Evolutionary conservation across 1,284 basidiomycete genomes (phyloP).

Genomic region (Stereum hirsutum): DNA sequence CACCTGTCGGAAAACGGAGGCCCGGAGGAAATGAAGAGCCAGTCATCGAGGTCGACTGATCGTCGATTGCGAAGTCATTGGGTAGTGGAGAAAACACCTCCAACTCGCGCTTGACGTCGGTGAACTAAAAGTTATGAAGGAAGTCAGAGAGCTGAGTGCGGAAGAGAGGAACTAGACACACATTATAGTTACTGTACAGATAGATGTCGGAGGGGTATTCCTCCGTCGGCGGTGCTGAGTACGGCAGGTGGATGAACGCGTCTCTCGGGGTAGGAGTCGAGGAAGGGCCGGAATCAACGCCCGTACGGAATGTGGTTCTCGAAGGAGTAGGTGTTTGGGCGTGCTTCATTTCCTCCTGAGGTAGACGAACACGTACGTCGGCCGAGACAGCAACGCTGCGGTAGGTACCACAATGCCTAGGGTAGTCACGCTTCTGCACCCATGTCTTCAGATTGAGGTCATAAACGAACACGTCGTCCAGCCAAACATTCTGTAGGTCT

Average conservation of each 20-base stretch:
- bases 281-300: background rate
- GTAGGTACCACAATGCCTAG: conserved; percentile 88
- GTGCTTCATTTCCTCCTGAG: conserved; percentile 46
- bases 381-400: conserved; percentile 81
- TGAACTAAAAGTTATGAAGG: conserved; percentile 74
- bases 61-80: conserved; percentile 60
- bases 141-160: conserved; percentile 1
- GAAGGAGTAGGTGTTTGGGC: conserved; percentile 7
- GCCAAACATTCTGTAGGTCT: conserved; percentile 82
- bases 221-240: conserved; percentile 61
- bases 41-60: conserved; percentile 70
- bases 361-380: conserved; percentile 54
- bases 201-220: conserved; percentile 73
- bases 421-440: conserved; percentile 74
- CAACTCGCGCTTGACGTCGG: conserved; percentile 88
- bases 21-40: conserved; percentile 80
- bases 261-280: conserved; percentile 34
- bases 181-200: conserved; percentile 86
- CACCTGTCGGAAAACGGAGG: conserved; percentile 88
- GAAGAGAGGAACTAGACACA: conserved; percentile 26
- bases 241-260: conserved; percentile 61
- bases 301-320: conserved; percentile 7
- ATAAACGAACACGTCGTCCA: conserved; percentile 87
- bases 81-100: conserved; percentile 79
- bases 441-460: conserved; percentile 68